Conservation (phyloP, 1,284 basidiomycete genomes). For the Sanguinoderma infundibulare region DNA sequence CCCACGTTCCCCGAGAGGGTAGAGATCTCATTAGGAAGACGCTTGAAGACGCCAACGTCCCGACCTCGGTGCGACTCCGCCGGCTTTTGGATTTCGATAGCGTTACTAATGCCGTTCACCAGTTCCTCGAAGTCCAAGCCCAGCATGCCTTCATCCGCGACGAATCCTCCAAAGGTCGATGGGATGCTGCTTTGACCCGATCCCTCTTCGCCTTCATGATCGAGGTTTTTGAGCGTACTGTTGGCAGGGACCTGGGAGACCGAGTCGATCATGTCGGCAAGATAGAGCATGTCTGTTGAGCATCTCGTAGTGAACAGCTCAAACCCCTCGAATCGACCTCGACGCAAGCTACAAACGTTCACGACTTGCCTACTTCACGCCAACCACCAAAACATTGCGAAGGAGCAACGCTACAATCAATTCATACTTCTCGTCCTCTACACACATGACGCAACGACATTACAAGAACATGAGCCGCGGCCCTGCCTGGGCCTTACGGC, state of each 20-base stretch:
- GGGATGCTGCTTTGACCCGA: slow-evolving; percentile 89
- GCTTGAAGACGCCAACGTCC: slow-evolving; percentile 78
- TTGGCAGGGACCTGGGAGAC: slow-evolving; percentile 83
- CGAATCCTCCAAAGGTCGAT: slow-evolving; percentile 88
- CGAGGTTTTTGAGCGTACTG: slow-evolving; percentile 90
- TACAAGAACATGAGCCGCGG: slow-evolving; percentile 39
- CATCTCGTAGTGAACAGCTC: not conserved
- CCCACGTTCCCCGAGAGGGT: slow-evolving; percentile 86
- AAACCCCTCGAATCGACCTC: too few relatives aligned
- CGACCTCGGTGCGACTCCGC: slow-evolving; percentile 60
- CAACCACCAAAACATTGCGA: too few relatives aligned
- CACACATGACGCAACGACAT: slow-evolving; percentile 38
- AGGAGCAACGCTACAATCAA: slow-evolving; percentile 37
- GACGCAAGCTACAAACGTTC: too few relatives aligned
- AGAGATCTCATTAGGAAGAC: slow-evolving; percentile 82
- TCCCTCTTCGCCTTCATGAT: slow-evolving; percentile 87
- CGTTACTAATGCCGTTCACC: slow-evolving; percentile 1
- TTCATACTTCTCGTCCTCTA: slow-evolving; percentile 39
- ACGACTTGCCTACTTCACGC: too few relatives aligned
- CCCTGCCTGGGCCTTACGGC: slow-evolving; percentile 26
- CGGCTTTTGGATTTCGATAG: not conserved
- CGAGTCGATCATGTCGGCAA: slow-evolving; percentile 47
- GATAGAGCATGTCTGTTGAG: slow-evolving; percentile 82
- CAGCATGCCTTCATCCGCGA: slow-evolving; percentile 95
- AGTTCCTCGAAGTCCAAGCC: slow-evolving; percentile 93